phyloP scores from a whole-genome alignment of 441 rosid genomes.

The Populus hybrid region DNA sequence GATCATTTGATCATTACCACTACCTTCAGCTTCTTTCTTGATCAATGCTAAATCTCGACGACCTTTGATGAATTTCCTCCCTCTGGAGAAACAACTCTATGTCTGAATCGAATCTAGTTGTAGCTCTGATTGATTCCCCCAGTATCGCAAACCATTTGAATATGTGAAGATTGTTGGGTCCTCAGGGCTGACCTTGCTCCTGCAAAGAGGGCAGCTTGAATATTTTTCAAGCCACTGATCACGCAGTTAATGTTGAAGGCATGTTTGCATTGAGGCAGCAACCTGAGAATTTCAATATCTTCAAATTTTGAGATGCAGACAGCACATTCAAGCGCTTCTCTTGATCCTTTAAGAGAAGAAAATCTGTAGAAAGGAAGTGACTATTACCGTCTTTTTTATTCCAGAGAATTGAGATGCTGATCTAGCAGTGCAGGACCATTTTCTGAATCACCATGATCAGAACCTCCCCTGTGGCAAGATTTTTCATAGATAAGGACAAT shows the following conservation, averaged over 20 bases:
- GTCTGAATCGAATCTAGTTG: constrained; percentile 41
- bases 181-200: constrained; percentile 47
- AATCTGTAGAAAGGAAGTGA: constrained; percentile 73
- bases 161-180: constrained; percentile 42
- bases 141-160: constrained; percentile 54
- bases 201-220: constrained; percentile 87
- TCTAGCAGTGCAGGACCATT: constrained; percentile 18
- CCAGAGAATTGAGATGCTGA: constrained; percentile 65
- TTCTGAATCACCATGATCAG: neutral
- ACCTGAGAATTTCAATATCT: constrained; percentile 65
- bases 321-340: constrained; percentile 67
- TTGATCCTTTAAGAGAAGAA: constrained; percentile 43
- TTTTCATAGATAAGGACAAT: constrained; percentile 60
- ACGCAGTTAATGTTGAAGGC: constrained; percentile 77
- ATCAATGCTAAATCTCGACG: constrained; percentile 61
- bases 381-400: constrained; percentile 52
- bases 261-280: constrained; percentile 78
- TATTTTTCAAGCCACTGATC: constrained; percentile 95
- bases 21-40: constrained; percentile 20
- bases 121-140: constrained; percentile 40
- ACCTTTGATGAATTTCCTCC: constrained; percentile 49
- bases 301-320: constrained; percentile 91
- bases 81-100: constrained; percentile 66
- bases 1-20: constrained; percentile 22
- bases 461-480: constrained; percentile 47